phyloP scores from a whole-genome alignment of 1,284 basidiomycete genomes.

The Pholiota adiposa region DNA sequence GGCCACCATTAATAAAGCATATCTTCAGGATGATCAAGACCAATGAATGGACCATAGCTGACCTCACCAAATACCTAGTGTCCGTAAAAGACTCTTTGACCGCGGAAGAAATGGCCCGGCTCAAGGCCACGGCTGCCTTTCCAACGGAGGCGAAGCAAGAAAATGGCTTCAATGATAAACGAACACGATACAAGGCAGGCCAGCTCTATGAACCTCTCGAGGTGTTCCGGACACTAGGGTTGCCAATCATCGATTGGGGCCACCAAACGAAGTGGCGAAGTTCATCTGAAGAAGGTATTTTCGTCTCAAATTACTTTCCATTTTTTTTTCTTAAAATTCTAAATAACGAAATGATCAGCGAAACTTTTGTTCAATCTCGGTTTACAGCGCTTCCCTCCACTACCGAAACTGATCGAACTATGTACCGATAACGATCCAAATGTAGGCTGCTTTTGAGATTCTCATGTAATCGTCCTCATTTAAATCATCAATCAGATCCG shows the following conservation, averaged over 20 bases:
- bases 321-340: neutral
- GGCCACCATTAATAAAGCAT: neutral
- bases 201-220: constrained; percentile 88
- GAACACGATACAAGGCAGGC: constrained; percentile 60
- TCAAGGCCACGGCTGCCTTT: constrained; percentile 85
- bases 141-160: constrained; percentile 56
- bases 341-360: constrained; percentile 54
- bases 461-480: neutral
- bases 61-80: constrained; percentile 89
- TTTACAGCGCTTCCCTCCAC: constrained; percentile 72
- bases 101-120: constrained; percentile 69
- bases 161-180: constrained; percentile 33
- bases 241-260: constrained; percentile 92
- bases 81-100: constrained; percentile 78
- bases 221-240: constrained; percentile 70
- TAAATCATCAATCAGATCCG: constrained; percentile 40
- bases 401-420: constrained; percentile 69
- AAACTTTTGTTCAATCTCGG: constrained; percentile 86
- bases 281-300: constrained; percentile 81
- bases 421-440: constrained; percentile 59
- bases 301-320: neutral
- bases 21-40: constrained; percentile 80
- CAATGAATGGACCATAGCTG: constrained; percentile 79
- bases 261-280: constrained; percentile 76
- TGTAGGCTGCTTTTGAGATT: constrained; percentile 26